Conservation (phyloP, 176 grass and related monocot species). For the Carex pumila region DNA sequence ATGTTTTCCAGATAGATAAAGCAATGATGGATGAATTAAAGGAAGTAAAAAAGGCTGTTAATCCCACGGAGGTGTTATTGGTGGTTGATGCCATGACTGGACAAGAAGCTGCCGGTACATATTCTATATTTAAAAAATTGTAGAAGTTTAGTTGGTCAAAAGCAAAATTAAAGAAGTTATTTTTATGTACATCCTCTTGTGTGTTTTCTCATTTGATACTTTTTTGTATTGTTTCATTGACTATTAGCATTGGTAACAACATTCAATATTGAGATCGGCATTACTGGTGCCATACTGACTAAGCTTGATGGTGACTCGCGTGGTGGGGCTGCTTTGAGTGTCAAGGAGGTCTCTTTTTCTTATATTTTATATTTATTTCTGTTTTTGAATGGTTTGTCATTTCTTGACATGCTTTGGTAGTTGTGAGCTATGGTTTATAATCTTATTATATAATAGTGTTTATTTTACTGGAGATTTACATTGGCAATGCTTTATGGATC, state of each 20-base stretch:
- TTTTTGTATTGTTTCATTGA: constrained; percentile 7
- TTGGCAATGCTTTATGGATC: neutral
- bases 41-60: constrained; percentile 80
- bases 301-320: constrained; percentile 96
- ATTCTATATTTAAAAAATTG: neutral
- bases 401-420: neutral
- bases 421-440: neutral
- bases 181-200: constrained; percentile 4
- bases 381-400: neutral
- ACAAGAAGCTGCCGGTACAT: constrained; percentile 92
- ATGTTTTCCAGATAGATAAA: constrained; percentile 68
- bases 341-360: constrained; percentile 62
- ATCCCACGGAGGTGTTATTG: constrained; percentile 90
- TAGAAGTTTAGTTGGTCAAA: neutral
- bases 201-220: constrained; percentile 29
- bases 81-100: constrained; percentile 99
- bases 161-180: neutral
- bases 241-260: constrained; percentile 77
- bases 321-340: constrained; percentile 94
- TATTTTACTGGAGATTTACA: neutral
- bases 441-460: neutral
- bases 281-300: constrained; percentile 96
- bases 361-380: neutral
- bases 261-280: constrained; percentile 91
- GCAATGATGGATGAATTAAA: constrained; percentile 96